Evolutionary conservation across 768 basidiomycete genomes (phyloP).

Genomic region (Boletus coccyginus): DNA sequence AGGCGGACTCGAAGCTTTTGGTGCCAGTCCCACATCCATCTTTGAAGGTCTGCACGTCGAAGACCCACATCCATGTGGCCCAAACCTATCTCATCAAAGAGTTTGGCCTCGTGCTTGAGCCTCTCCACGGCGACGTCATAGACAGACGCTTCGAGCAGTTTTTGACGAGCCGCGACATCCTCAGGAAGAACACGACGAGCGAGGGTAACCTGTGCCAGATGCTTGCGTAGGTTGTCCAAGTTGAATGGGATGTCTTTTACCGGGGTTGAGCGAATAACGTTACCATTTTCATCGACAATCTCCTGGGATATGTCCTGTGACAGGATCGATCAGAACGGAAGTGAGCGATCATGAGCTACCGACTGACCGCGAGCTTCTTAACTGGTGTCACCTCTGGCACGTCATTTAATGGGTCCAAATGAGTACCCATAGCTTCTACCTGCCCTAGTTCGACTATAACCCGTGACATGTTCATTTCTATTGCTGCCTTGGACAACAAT

Average conservation of each 20-base stretch:
- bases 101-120: conserved; percentile 58
- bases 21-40: conserved; percentile 91
- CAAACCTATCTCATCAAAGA: conserved; percentile 58
- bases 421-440: conserved; percentile 44
- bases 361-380: conserved; percentile 40
- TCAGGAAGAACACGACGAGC: conserved; percentile 62
- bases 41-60: conserved; percentile 51
- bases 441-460: conserved; percentile 58
- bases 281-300: conserved; percentile 17
- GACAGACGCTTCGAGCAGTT: conserved; percentile 79
- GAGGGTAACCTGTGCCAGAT: conserved; percentile 61
- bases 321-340: neutral
- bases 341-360: neutral
- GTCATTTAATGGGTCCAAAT: conserved; percentile 42
- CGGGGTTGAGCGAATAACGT: conserved; percentile 18
- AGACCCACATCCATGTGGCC: conserved; percentile 42
- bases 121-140: conserved; percentile 80
- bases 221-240: conserved; percentile 64
- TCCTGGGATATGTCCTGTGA: conserved; percentile 19
- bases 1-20: conserved; percentile 50
- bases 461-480: conserved; percentile 47
- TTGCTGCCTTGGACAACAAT: conserved; percentile 56
- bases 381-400: conserved; percentile 69
- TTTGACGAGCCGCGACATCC: conserved; percentile 73
- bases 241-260: conserved; percentile 65